Conservation (phyloP, 768 basidiomycete species). For the Hygrophoropsis aurantiaca region DNA sequence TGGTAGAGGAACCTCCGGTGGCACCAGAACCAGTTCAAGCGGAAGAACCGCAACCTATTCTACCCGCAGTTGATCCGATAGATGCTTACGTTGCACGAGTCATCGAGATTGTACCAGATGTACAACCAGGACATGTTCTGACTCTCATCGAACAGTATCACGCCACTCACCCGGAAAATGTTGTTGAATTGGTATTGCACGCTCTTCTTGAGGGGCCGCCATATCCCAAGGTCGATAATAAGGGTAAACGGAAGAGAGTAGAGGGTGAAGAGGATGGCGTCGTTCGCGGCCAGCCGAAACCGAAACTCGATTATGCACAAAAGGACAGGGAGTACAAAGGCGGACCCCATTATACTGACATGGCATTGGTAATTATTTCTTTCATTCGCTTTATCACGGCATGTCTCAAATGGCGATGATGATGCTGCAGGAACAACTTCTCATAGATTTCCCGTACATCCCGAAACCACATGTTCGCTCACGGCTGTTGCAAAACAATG, state of each 20-base stretch:
- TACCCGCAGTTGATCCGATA: slow-evolving; percentile 14
- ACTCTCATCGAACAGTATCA: slow-evolving; percentile 47
- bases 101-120: slow-evolving; percentile 71
- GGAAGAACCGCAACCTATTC: slow-evolving; percentile 17
- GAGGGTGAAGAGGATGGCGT: slow-evolving; percentile 28
- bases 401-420: not conserved
- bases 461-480: slow-evolving; percentile 54
- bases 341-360: slow-evolving; percentile 46
- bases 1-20: not conserved
- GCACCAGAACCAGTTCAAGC: slow-evolving; percentile 5
- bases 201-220: slow-evolving; percentile 58
- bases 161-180: slow-evolving; percentile 32
- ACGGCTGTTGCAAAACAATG: slow-evolving; percentile 35
- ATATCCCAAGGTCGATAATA: slow-evolving; percentile 57
- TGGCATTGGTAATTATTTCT: slow-evolving; percentile 47
- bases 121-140: slow-evolving; percentile 54
- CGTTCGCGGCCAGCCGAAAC: slow-evolving; percentile 37
- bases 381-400: slow-evolving; percentile 3
- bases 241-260: slow-evolving; percentile 43
- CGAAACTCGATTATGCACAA: slow-evolving; percentile 55
- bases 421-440: slow-evolving; percentile 46
- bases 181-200: slow-evolving; percentile 58
- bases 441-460: slow-evolving; percentile 55
- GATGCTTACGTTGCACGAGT: slow-evolving; percentile 46
- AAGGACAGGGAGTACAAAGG: slow-evolving; percentile 43